Base-by-base conservation (phyloP, 2,329 filamentous ascomycete genomes). In the Clarireedia homoeocarpa region DNA sequence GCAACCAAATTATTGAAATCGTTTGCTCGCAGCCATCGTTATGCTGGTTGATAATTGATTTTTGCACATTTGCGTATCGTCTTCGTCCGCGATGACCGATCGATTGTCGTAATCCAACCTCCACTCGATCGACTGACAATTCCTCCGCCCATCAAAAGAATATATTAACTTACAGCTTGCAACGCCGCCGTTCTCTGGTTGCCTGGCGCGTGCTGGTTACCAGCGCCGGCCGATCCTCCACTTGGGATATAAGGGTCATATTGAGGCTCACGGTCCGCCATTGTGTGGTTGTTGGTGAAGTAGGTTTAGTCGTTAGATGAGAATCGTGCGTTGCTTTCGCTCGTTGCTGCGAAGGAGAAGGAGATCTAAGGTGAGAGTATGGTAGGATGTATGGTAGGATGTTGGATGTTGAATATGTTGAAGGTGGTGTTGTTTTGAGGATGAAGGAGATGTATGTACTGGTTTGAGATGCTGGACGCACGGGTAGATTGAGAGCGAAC, bases 101-200 rank as follows among this genome's bases (percentile, higher is more conserved):
- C 42, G 46, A 48, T 55, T 44, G 36, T 48, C 38, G 47, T 55
- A 50, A 61, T 68, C 68, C 36, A 44, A 26, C 47, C 23, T 17
- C 48, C 24, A 36, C 23, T 55, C 45, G 34, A 56, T 58, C 54
- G 52, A 59, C 38, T 45, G 59, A 51, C 38, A 51, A 44, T 26
- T 44, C 17, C 20, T 50, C 17, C 15, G 36, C 36, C 23, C 53
- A n/a, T 51, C 60, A 40, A 58, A 59, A 52, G 58, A 58, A 39
- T 27, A 17, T 46, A 39, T 45, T 62, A 57, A 60, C 89, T 78
- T 86, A 96, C 90, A 75, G 86, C 86, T 82, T 95, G 89, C 65
- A 95, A 81, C 62, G 86, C 87, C 58, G 82, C 81, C 56, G 84
- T 87, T 73, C 83, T 80, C 67, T 82, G 78, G 70, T 85, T 86